Evolutionary conservation across 2,329 filamentous ascomycete genomes (phyloP), one percentile per base, ranked within the genome.

Genomic region (Zymoseptoria pseudotritici): DNA sequence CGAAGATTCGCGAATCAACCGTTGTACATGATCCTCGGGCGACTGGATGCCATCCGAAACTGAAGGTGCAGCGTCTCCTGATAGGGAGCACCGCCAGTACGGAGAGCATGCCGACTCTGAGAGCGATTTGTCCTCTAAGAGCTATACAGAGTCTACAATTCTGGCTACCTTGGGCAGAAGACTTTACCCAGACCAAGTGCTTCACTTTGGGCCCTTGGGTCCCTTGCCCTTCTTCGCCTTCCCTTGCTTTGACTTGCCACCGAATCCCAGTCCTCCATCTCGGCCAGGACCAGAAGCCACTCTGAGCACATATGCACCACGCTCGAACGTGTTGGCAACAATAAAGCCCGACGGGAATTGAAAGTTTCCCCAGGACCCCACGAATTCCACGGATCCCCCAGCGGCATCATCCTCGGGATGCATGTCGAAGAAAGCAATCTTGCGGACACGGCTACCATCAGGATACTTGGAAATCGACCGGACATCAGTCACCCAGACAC

Each of bases 241-340:
- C 2, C 36, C 55, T 31, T 61, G 61, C 59, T 53, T 63, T 2
- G 63, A 65, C 57, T 61, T 63, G 17, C 64, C 64, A 55, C 64
- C 64, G 24, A 66, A 66, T 3, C 64, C 64, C 10, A 52, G 56
- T 10, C 64, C 64, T 50, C 64, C 64, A 56, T 66, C 54, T 1
- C 64, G 57, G 21, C 64, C 64, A 54, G 60, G 60, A 50, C 64
- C 64, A 5, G 55, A 61, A 19, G 64, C 64, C 13, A 66, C 64
- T 20, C 62, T 58, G 10, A 64, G 58, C 26, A 74, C 70, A 61
- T 74, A 75, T 17, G 67, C 72, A 61, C 80, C 80, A 8, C 79
- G 72, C 70, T 82, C 80, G 58, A 82, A 82, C 1, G 75, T 79
- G 70, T 82, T 82, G 61, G 82, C 68, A 8, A 82, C 74, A 59